phyloP scores from a whole-genome alignment of 345 rosid genomes.

The Gossypium rotundifolium region DNA sequence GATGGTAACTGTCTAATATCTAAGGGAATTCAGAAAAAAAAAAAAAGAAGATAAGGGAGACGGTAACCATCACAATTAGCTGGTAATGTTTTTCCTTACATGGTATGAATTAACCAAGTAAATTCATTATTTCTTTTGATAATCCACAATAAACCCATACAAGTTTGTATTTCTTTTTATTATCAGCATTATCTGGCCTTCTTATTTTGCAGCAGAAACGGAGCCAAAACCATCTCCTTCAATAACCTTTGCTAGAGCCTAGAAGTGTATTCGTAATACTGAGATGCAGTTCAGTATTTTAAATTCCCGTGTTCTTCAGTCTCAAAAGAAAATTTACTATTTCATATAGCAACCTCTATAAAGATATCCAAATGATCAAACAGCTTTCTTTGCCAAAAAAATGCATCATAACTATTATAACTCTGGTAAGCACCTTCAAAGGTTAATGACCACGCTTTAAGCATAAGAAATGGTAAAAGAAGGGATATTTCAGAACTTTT shows the following conservation, averaged over 20 bases:
- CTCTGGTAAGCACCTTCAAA: neutral
- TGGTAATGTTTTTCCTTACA: neutral
- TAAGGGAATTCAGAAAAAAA: neutral
- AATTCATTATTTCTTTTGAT: neutral
- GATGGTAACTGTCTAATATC: neutral
- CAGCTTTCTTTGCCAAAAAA: neutral
- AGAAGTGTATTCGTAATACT: neutral
- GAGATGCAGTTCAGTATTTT: neutral
- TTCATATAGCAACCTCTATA: neutral
- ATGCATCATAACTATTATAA: neutral
- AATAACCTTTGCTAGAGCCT: neutral
- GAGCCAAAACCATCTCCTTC: neutral
- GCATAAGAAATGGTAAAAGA: neutral
- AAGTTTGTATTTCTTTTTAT: neutral
- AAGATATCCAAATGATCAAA: neutral
- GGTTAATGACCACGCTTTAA: neutral
- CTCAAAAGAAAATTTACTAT: neutral
- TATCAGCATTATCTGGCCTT: neutral
- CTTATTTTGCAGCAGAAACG: neutral
- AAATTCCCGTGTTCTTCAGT: neutral
- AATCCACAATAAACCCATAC: neutral
- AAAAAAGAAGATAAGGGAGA: neutral
- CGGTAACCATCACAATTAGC: neutral
- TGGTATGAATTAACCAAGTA: neutral
- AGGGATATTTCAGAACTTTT: neutral